Conservation (phyloP, 2,329 filamentous ascomycete genomes). For the Bisporella sp. region DNA sequence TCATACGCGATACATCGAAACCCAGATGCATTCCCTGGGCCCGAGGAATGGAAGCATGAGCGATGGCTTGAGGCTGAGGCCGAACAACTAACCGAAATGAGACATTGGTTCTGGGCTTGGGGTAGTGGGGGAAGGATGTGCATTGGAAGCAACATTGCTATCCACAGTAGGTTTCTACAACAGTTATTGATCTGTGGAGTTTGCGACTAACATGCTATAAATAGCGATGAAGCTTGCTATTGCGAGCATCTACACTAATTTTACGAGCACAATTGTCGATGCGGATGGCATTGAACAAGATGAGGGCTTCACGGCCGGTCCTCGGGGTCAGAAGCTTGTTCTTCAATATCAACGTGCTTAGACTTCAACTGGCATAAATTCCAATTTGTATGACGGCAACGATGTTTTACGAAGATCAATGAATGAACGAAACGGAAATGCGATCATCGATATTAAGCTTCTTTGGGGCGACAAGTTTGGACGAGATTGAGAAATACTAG, state of each 20-base stretch:
- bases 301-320: neutral
- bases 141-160: slow-evolving; percentile 58
- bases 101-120: slow-evolving; percentile 57
- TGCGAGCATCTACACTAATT: slow-evolving; percentile 62
- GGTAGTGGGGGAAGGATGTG: slow-evolving; percentile 60
- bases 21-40: slow-evolving; percentile 37
- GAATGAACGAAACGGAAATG: no score
- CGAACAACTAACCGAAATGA: slow-evolving; percentile 32
- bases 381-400: no score
- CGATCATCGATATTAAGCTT: no score
- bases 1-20: slow-evolving; percentile 47
- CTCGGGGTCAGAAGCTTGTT: neutral
- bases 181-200: no score
- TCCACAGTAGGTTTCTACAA: slow-evolving; percentile 34
- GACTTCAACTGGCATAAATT: no score
- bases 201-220: slow-evolving; percentile 2
- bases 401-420: no score
- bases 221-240: slow-evolving; percentile 64
- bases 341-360: slow-evolving; percentile 17
- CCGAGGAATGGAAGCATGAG: slow-evolving; percentile 41
- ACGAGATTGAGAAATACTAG: no score
- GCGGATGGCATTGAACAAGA: neutral
- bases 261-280: slow-evolving; percentile 44
- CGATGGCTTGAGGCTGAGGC: slow-evolving; percentile 37
- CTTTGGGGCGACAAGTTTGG: no score